phyloP scores from a whole-genome alignment of 73 alveolate genomes.

The Blepharisma stoltei region DNA sequence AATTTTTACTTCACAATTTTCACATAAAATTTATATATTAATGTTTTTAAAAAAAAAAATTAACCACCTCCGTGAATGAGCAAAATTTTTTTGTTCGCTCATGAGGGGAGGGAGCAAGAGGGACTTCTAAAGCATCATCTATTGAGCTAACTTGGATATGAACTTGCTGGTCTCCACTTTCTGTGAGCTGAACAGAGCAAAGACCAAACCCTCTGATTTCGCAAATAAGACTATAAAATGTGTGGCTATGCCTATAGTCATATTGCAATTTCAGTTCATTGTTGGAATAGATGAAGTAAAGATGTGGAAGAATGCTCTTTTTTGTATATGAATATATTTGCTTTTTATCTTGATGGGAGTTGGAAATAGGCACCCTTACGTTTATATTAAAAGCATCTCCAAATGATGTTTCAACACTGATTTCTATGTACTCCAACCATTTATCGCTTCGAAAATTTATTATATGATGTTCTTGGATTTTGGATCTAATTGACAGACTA shows the following conservation, averaged over 20 bases:
- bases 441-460: not conserved
- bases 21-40: too few species aligned
- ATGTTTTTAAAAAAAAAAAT: too few species aligned
- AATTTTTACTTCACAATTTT: too few species aligned
- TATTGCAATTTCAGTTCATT: not conserved
- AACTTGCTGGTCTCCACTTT: not conserved
- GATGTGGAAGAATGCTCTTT: not conserved
- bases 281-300: not conserved
- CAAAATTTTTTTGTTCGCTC: too few species aligned
- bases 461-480: too few species aligned
- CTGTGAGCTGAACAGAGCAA: slow-evolving; percentile 12
- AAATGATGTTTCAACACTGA: not conserved
- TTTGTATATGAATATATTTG: not conserved
- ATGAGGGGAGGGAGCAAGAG: too few species aligned
- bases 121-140: not conserved
- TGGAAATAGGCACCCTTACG: not conserved
- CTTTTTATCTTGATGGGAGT: not conserved
- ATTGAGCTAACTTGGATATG: not conserved
- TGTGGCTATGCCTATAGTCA: slow-evolving; percentile 1
- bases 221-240: not conserved
- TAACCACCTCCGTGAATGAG: too few species aligned
- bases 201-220: slow-evolving; percentile 10
- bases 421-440: slow-evolving; percentile 22
- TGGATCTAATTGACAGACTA: too few species aligned
- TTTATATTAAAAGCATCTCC: not conserved